Base-by-base conservation (phyloP, 2,329 filamentous ascomycete species). In the Microdochium bolleyi region DNA sequence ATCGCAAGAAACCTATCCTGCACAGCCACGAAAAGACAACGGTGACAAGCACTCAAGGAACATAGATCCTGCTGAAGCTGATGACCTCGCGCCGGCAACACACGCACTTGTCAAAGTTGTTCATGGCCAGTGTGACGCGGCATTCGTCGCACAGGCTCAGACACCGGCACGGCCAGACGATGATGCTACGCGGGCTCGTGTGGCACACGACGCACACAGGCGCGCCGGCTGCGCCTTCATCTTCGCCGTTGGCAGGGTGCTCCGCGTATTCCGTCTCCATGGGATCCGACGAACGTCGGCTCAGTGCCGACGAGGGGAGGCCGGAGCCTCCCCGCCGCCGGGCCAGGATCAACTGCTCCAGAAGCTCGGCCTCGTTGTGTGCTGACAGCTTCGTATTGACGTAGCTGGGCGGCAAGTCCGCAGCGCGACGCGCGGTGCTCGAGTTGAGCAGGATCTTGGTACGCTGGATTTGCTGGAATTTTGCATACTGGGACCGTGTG, bases 111-210 rank as follows among this genome's bases (percentile, higher is more conserved):
- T 92, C 89, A 67, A 95, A 97, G 67, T 97, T 97, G 67, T 96
- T 95, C 84, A 95, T 92, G 3, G 94, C 94, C 56, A 97, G 77
- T 46, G 89, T 92, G 34, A 97, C 88, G 30, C 94, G 80, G 66
- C 94, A 97, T 60, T 97, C 94, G 67, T 99, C 94, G 66, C 94
- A 97, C 13, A 97, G 78, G 60, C 89, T 92, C 54, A 99, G 77
- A 66, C 94, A 99, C 2, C 94, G 88, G 67, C 94, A 99, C 0
- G 94, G 94, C 94, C 94, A 97, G 2, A 96, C 87, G 52, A 99
- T 88, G 55, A 97, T 88, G 8, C 89, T 95, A 19, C 94, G 79
- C 2, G 91, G 84, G n/a, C 82, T 80, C 52, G 84, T 84, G 67
- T 97, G 92, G 65, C 94, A 99, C 3, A 99, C 89, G 1, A 97